These are phyloP conservation scores for Solanum peruvianum DNA, from an alignment of 257 asterid species.

Conservation along the genomic window DNA sequence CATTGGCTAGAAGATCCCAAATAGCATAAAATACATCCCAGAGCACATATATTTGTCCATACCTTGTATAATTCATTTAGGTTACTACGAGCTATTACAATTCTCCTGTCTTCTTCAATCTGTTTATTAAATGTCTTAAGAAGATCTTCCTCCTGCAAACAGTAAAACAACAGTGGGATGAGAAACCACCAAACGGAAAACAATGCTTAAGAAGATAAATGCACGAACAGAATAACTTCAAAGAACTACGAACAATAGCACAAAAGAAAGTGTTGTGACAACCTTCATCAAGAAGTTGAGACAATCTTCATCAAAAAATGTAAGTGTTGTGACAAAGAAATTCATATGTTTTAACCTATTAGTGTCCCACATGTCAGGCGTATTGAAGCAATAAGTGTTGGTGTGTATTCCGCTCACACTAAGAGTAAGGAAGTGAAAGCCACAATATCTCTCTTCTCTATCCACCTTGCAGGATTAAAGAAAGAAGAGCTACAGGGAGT, in stretches of 20 bases:
- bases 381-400: background rate
- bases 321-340: background rate
- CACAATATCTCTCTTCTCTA: background rate
- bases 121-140: conserved; percentile 75
- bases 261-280: background rate
- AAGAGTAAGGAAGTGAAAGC: background rate
- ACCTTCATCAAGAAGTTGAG: background rate
- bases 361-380: background rate
- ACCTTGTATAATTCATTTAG: conserved; percentile 81
- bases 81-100: conserved; percentile 86
- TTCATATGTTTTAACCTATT: background rate
- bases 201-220: background rate
- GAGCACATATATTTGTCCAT: conserved; percentile 1
- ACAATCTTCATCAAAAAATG: background rate
- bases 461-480: background rate
- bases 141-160: conserved; percentile 79
- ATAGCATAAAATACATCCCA: background rate
- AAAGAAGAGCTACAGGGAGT: background rate
- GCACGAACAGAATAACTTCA: background rate
- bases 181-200: background rate
- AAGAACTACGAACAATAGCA: background rate
- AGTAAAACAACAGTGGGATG: conserved; percentile 3
- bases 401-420: background rate
- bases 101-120: conserved; percentile 84
- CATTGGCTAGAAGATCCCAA: background rate